Percentiles rank a stretch among this genome's conserved stretches.
Conservation (phyloP, 805 yeast genomes). For the Saccharomycopsis schoenii region DNA sequence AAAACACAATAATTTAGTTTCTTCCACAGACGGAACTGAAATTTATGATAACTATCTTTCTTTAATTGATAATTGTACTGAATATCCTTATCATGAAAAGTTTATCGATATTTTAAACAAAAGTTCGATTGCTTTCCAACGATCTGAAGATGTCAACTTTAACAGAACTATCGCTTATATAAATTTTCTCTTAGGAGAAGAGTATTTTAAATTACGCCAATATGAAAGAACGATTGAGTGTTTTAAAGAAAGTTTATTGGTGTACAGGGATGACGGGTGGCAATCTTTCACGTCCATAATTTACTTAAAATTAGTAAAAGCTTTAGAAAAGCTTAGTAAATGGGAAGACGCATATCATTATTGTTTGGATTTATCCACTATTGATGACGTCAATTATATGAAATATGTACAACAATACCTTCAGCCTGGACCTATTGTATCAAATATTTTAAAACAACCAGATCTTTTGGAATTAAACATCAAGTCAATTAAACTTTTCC, state of each 20-base stretch:
- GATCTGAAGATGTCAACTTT: conserved; percentile 23
- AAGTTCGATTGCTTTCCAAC: conserved; percentile 14
- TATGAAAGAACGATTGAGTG: conserved; percentile 34
- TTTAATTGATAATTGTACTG: conserved; percentile 21
- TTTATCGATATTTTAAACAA: conserved; percentile 15
- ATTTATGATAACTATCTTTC: conserved; percentile 24
- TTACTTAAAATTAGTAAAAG: conserved; percentile 30
- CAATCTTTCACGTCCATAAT: conserved; percentile 25
- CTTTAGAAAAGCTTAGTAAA: conserved; percentile 28
- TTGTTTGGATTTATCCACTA: conserved; percentile 26
- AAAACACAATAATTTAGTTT: background rate
- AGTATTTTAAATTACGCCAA: conserved; percentile 26
- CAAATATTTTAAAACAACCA: background rate
- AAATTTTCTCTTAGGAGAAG: conserved; percentile 44
- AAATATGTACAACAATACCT: background rate
- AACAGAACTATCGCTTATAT: conserved; percentile 33
- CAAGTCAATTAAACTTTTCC: conserved; percentile 20
- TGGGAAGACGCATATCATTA: conserved; percentile 27
- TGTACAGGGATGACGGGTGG: conserved; percentile 36
- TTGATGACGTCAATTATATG: conserved; percentile 16
- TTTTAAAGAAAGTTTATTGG: conserved; percentile 30
- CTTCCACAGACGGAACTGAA: background rate
- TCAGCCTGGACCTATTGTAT: background rate
- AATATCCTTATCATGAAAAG: conserved; percentile 16
- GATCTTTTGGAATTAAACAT: background rate